Conservation (phyloP, 208 protist genomes). For the Histomonas meleagridis region DNA sequence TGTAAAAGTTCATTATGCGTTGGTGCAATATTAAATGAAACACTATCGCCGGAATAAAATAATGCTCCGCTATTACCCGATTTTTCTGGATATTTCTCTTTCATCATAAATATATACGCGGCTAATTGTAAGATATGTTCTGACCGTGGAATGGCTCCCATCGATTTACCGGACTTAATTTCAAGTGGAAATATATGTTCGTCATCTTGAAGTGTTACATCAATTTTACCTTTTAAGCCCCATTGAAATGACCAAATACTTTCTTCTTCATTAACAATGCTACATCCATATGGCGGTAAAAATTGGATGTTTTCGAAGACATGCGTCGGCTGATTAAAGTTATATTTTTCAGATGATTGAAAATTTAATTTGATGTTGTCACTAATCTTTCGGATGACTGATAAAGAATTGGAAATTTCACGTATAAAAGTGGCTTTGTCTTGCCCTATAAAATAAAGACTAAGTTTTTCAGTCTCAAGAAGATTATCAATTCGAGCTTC, state of each 20-base stretch:
- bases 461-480: not conserved
- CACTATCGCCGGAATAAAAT: not conserved
- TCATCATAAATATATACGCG: constrained; percentile 17
- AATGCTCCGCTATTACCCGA: not conserved
- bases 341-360: too few relatives aligned
- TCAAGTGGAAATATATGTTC: not conserved
- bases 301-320: not conserved
- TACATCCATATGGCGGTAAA: not conserved
- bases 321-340: too few relatives aligned
- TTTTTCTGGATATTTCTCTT: not conserved
- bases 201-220: not conserved
- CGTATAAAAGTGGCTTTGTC: too few relatives aligned
- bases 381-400: too few relatives aligned
- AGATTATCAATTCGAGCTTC: not conserved
- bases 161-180: not conserved
- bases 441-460: too few relatives aligned
- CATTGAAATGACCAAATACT: constrained; percentile 23
- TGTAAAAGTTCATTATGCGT: not conserved
- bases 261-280: constrained; percentile 6
- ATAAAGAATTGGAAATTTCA: too few relatives aligned
- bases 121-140: not conserved
- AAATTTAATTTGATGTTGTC: too few relatives aligned
- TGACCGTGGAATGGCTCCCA: not conserved
- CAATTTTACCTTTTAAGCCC: constrained; percentile 29
- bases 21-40: not conserved